Percentiles rank a stretch among this genome's conserved stretches.
These are phyloP conservation scores for Combretum micranthum DNA, from an alignment of 345 rosid species.

Conservation along the genomic window DNA sequence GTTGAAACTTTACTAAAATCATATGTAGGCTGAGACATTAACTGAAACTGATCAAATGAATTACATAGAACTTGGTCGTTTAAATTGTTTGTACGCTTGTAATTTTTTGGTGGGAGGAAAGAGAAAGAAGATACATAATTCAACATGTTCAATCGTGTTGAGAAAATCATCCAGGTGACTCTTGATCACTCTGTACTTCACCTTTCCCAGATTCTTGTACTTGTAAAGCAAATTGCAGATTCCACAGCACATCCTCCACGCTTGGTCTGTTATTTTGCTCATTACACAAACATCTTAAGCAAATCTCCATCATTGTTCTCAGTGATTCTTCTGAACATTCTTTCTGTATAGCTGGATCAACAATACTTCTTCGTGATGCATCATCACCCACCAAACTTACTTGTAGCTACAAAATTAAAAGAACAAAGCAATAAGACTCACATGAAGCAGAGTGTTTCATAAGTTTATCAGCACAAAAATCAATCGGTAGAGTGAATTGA, in stretches of 20 bases:
- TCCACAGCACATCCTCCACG: constrained; percentile 54
- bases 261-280: constrained; percentile 39
- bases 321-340: constrained; percentile 48
- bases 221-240: constrained; percentile 57
- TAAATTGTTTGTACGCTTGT: too few relatives aligned
- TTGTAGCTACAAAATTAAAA: constrained; percentile 30
- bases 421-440: not conserved
- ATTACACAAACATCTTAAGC: constrained; percentile 35
- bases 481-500: not conserved
- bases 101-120: too few relatives aligned
- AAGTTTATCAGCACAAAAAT: too few relatives aligned
- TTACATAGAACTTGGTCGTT: too few relatives aligned
- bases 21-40: too few relatives aligned
- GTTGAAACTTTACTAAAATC: too few relatives aligned
- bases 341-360: constrained; percentile 38
- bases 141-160: too few relatives aligned
- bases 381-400: constrained; percentile 30
- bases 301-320: constrained; percentile 39
- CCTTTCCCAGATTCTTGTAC: constrained; percentile 28
- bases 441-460: not conserved
- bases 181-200: constrained; percentile 7
- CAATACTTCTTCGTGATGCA: constrained; percentile 32
- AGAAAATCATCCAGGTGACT: not conserved
- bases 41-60: too few relatives aligned
- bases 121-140: too few relatives aligned